These are phyloP conservation scores for Przewalskia tangutica DNA, from an alignment of 257 asterid genomes.

Conservation along the genomic window DNA sequence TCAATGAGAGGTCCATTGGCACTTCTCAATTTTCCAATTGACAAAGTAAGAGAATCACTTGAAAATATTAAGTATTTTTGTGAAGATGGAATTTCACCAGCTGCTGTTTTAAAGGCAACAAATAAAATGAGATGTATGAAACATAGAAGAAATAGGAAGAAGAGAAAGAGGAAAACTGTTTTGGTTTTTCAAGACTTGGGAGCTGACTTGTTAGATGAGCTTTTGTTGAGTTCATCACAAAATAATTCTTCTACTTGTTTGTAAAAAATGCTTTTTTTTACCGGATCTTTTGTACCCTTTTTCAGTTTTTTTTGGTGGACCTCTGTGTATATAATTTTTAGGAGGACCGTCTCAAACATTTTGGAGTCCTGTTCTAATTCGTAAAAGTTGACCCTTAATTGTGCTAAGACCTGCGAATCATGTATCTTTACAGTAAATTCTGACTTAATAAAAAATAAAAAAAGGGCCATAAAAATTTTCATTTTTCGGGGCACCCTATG, in stretches of 20 bases:
- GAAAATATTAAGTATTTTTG: slow-evolving; percentile 3
- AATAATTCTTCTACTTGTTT: neutral
- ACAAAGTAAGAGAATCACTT: slow-evolving; percentile 20
- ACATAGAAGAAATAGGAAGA: neutral
- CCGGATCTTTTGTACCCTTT: too few species aligned
- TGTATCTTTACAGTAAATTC: too few species aligned
- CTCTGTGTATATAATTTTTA: neutral
- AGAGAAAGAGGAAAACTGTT: neutral
- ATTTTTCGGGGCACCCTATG: too few species aligned
- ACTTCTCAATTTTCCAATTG: slow-evolving; percentile 17
- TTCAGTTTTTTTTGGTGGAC: neutral
- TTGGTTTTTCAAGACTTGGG: slow-evolving; percentile 31
- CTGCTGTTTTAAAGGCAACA: slow-evolving; percentile 19
- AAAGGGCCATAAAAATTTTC: too few species aligned
- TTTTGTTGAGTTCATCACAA: neutral
- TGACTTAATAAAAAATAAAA: too few species aligned
- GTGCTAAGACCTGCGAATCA: too few species aligned
- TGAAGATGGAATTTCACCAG: slow-evolving; percentile 25
- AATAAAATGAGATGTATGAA: slow-evolving; percentile 15
- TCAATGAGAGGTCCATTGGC: slow-evolving; percentile 21
- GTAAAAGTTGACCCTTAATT: too few species aligned
- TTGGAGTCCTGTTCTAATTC: too few species aligned
- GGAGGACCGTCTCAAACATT: too few species aligned
- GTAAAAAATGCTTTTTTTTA: neutral
- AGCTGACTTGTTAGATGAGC: slow-evolving; percentile 24